Evolutionary conservation across 2,329 filamentous ascomycete genomes (phyloP), one percentile per base, ranked within the genome.

Genomic region (Sphaerulina populicola): DNA sequence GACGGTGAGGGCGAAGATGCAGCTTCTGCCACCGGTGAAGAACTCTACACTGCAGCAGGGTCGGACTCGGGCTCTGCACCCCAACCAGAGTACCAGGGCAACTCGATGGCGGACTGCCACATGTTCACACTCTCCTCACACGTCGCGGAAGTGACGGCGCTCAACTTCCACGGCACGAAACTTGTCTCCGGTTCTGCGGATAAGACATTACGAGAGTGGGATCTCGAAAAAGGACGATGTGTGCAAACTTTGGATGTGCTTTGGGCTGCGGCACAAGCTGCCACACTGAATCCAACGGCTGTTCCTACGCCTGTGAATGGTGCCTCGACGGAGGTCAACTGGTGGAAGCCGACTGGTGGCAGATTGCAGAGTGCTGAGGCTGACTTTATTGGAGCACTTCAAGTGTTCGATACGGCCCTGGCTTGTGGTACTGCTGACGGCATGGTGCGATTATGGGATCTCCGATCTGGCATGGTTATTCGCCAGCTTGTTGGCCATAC

Each of bases 191-290:
- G 93, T 10, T 97, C 91, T 6, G 86, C 93, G 0, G 93, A 98
- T 72, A 98, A 98, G 76, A 98, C 93, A 1, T 75, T 98, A 49
- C 83, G 93, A 40, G 93, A 98, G 68, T 98, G 93, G 93, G 93
- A 98, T 73, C 77, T 98, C 44, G 87, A 91, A 63, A 96, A 90
- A 68, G 93, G 93, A n/a, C 85, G 93, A 44, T 97, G 93, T 68
- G 87, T 98, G 48, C 93, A 98, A 71, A 98, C 93, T 2, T 75
- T 98, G 44, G 93, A 98, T 69, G 91, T 98, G 6, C 86, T 98
- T 68, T 98, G 93, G 93, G 93, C 93, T 8, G 90, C 93, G 4
- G 90, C 93, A 2, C 90, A 96, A 71, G 57, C 57, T 11, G 83
- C 80, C 4, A 77, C 87, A 49, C 77, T 77, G 45, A 76, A 79